These are phyloP conservation scores for Exophiala spinifera DNA, from an alignment of 2,329 filamentous ascomycete species.

Conservation along the genomic window DNA sequence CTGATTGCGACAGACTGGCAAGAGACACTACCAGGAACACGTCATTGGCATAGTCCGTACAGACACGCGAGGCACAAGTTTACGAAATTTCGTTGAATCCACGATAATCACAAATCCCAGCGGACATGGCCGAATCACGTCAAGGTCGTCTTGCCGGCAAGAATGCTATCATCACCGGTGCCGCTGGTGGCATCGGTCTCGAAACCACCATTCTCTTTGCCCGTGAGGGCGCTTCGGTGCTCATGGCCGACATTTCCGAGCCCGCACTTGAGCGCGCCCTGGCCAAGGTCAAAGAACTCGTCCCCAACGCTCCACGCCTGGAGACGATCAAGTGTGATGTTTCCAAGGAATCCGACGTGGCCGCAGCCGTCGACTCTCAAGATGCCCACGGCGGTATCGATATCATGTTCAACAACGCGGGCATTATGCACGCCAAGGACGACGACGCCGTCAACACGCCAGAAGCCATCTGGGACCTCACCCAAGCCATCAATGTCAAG, in stretches of 20 bases:
- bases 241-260: constrained; percentile 81
- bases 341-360: constrained; percentile 76
- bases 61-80: not conserved
- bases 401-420: constrained; percentile 95
- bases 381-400: constrained; percentile 86
- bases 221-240: constrained; percentile 78
- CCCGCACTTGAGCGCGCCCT: constrained; percentile 76
- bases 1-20: too few relatives aligned
- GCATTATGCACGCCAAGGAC: constrained; percentile 88
- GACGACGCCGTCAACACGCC: constrained; percentile 78
- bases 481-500: constrained; percentile 93
- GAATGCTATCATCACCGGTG: constrained; percentile 50
- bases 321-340: constrained; percentile 67
- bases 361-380: constrained; percentile 68
- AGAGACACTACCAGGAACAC: too few relatives aligned
- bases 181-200: constrained; percentile 77
- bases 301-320: constrained; percentile 55
- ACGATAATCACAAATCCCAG: not conserved
- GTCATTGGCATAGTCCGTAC: not conserved
- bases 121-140: constrained; percentile 17
- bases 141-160: constrained; percentile 58
- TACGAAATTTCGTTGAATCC: not conserved
- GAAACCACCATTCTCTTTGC: constrained; percentile 88
- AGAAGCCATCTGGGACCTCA: constrained; percentile 91
- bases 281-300: constrained; percentile 69